Evolutionary conservation across 2,329 filamentous ascomycete species (phyloP), one percentile per base, ranked within the genome.

Genomic region (Ophiostoma sp.): DNA sequence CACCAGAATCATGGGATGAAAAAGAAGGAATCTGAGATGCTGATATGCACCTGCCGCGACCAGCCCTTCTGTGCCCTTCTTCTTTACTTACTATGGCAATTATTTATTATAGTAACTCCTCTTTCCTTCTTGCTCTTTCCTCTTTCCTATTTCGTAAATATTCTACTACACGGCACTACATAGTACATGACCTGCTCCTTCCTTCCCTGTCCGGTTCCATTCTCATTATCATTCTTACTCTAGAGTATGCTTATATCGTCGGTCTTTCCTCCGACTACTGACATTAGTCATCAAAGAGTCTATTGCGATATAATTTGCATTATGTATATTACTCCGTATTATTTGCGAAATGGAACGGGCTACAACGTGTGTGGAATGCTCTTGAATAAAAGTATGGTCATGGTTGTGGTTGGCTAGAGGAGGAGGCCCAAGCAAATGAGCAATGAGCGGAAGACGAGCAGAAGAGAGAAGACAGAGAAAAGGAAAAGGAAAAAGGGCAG

Each of bases 21-120:
- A 57, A 13, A 15, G n/a, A 57, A 57, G 17, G 8, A 27, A 35
- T 48, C 44, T 48, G 44, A 48, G 44, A 48, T 48, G 44, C 44
- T 48, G 27, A 62, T 27, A 33, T 62, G 57, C 57, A 33, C 54
- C 27, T 62, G 27, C 57, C 57, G 57, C 57, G 57, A 62, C 33
- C 57, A 20, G 23, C n/a, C 52, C 2, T 7, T 23, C 52, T 27
- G 52, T 57, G n/a, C n/a, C n/a, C n/a, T n/a, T n/a, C n/a, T n/a
- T n/a, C n/a, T n/a, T n/a, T n/a, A n/a, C n/a, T n/a, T n/a, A n/a
- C n/a, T n/a, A n/a, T n/a, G n/a, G n/a, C n/a, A n/a, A n/a, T 48
- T 48, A 31, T 10, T 57, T 23, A 15, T 62, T 62, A 62, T 27
- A 62, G 27, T 13, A 33, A 15, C 27, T 62, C 27, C 27, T 33